phyloP scores from a whole-genome alignment of 2,329 filamentous ascomycete species.

The Aspergillus carbonarius region DNA sequence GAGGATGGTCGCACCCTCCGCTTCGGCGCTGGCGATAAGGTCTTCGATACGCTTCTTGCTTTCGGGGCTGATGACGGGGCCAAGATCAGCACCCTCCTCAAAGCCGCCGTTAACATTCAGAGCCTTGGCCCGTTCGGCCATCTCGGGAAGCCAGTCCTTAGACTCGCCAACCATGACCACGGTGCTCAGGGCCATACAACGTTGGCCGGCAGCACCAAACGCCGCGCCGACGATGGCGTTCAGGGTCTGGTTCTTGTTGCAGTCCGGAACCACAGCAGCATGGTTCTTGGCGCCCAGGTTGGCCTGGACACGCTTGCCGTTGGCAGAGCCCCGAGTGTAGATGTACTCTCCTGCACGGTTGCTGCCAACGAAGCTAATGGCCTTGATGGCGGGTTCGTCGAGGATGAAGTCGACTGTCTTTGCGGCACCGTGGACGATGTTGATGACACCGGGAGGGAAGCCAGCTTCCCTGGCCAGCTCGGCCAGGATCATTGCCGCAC shows the following conservation, averaged over 20 bases:
- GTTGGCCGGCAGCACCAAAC: conserved; percentile 67
- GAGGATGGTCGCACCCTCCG: conserved; percentile 64
- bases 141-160: conserved; percentile 63
- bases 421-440: conserved; percentile 64
- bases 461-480: conserved; percentile 64
- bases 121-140: conserved; percentile 61
- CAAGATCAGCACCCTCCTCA: conserved; percentile 62
- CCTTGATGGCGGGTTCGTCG: conserved; percentile 67
- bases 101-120: conserved; percentile 63
- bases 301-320: conserved; percentile 68
- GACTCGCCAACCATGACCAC: conserved; percentile 65
- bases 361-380: conserved; percentile 66
- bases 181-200: conserved; percentile 68
- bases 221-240: conserved; percentile 67
- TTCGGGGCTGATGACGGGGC: conserved; percentile 63
- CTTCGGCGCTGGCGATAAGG: conserved; percentile 60
- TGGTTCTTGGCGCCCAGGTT: conserved; percentile 72
- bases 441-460: conserved; percentile 65
- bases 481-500: conserved; percentile 65
- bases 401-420: conserved; percentile 69
- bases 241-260: conserved; percentile 67
- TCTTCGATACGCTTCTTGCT: conserved; percentile 64
- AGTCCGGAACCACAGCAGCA: conserved; percentile 65
- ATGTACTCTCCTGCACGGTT: conserved; percentile 71
- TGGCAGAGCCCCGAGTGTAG: conserved; percentile 64